phyloP scores from a whole-genome alignment of 148 eudicot species.

The Rhododendron henanense region DNA sequence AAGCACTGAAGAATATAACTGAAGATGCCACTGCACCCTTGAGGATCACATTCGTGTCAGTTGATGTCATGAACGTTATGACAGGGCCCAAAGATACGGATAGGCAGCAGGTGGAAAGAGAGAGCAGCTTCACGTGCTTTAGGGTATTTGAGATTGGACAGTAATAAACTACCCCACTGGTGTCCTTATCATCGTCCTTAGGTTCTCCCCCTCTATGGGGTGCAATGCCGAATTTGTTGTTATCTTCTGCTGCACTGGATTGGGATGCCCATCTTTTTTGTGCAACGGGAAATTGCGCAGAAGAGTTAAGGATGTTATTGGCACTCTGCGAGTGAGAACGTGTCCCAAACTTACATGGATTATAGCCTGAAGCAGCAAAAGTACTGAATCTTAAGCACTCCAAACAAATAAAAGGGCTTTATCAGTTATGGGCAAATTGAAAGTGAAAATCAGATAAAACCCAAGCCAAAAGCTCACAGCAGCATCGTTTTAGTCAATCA shows the following conservation, averaged over 20 bases:
- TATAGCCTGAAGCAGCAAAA: conserved; percentile 41
- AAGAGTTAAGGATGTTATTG: conserved; percentile 23
- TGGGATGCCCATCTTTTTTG: conserved; percentile 65
- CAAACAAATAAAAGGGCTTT: neutral
- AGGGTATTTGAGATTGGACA: conserved; percentile 86
- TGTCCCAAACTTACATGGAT: conserved; percentile 25
- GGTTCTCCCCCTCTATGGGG: conserved; percentile 40
- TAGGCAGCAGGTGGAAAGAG: conserved; percentile 95
- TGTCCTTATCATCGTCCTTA: conserved; percentile 38
- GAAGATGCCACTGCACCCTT: conserved; percentile 94
- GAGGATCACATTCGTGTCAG: conserved; percentile 68
- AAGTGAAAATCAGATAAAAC: no score
- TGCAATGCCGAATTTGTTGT: conserved; percentile 74
- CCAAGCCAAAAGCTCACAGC: neutral
- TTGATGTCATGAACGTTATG: conserved; percentile 88
- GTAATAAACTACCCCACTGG: conserved; percentile 36
- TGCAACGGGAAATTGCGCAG: conserved; percentile 16
- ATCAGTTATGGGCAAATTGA: neutral
- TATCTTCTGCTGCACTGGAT: conserved; percentile 41
- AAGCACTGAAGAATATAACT: conserved; percentile 86
- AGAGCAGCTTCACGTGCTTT: conserved; percentile 86
- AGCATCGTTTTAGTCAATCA: neutral
- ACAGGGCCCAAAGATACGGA: conserved; percentile 90
- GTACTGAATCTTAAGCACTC: neutral
- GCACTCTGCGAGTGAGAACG: conserved; percentile 19